Conservation (phyloP, 1,284 basidiomycete genomes). For the Tilletia setariae region DNA sequence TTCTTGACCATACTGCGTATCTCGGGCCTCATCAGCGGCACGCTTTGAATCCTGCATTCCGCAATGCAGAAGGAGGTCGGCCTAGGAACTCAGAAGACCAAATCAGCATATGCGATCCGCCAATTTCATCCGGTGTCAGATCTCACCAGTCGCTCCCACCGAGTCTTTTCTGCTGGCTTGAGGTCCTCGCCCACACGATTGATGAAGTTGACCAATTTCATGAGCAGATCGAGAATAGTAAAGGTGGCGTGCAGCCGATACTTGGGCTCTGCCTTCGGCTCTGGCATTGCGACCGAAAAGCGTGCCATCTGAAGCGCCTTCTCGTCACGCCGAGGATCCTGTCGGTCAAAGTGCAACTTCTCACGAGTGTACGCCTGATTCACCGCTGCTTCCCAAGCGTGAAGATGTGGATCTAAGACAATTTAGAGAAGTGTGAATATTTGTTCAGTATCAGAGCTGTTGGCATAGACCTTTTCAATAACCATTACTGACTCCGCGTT, state of each 20-base stretch:
- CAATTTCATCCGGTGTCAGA: constrained; percentile 39
- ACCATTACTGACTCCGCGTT: constrained; percentile 51
- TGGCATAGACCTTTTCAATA: no score
- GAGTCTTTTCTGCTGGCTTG: background rate
- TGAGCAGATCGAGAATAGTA: constrained; percentile 57
- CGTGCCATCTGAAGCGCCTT: constrained; percentile 56
- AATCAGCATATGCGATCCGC: background rate
- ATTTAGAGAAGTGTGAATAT: background rate
- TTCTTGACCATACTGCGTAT: constrained; percentile 24
- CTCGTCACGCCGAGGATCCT: constrained; percentile 57
- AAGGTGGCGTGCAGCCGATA: constrained; percentile 56
- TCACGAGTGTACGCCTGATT: constrained; percentile 26
- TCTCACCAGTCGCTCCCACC: background rate
- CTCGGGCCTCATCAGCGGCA: constrained; percentile 7
- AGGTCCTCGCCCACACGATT: background rate
- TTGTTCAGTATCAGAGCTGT: background rate
- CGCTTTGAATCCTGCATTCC: background rate
- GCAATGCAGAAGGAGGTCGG: background rate
- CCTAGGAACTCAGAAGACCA: background rate
- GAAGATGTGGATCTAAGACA: constrained; percentile 5
- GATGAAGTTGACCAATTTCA: constrained; percentile 14
- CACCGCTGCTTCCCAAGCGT: constrained; percentile 19
- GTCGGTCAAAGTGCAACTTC: constrained; percentile 54
- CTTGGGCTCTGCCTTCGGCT: constrained; percentile 55
- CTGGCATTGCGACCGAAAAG: constrained; percentile 48